Conservation (phyloP, 139 green algal genomes). For the Chlamydomonas sp. region DNA sequence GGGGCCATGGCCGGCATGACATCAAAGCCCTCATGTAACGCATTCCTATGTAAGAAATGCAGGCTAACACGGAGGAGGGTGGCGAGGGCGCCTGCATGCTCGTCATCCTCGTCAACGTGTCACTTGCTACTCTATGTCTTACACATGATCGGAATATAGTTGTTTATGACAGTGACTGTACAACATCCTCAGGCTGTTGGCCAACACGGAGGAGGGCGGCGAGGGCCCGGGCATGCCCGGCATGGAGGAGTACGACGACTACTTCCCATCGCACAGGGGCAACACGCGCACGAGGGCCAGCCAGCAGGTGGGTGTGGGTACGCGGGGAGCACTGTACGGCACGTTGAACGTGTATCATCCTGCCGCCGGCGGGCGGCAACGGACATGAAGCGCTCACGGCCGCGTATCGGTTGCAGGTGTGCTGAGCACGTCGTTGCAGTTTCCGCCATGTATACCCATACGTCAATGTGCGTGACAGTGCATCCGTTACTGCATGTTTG, state of each 20-base stretch:
- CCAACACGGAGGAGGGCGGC: constrained; percentile 3
- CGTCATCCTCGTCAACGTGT: no score
- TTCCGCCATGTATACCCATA: no score
- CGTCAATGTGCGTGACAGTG: no score
- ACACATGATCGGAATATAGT: no score
- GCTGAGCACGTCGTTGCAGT: no score
- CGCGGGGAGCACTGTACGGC: neutral
- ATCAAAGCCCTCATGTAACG: neutral
- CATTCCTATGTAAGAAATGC: neutral
- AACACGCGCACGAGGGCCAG: neutral
- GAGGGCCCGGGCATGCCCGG: neutral
- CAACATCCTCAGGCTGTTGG: neutral
- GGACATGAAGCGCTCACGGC: no score
- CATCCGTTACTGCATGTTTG: no score
- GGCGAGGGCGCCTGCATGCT: neutral
- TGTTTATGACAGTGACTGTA: no score
- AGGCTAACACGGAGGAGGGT: constrained; percentile 5
- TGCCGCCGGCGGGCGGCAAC: no score
- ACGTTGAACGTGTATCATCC: neutral
- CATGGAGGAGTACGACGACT: constrained; percentile 10
- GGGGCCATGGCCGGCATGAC: no score
- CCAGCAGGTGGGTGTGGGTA: neutral
- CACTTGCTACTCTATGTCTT: no score
- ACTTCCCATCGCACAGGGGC: neutral
- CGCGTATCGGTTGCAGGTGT: no score